Conservation (phyloP, 2,329 filamentous ascomycete species). For the Pseudomassariella vexata region DNA sequence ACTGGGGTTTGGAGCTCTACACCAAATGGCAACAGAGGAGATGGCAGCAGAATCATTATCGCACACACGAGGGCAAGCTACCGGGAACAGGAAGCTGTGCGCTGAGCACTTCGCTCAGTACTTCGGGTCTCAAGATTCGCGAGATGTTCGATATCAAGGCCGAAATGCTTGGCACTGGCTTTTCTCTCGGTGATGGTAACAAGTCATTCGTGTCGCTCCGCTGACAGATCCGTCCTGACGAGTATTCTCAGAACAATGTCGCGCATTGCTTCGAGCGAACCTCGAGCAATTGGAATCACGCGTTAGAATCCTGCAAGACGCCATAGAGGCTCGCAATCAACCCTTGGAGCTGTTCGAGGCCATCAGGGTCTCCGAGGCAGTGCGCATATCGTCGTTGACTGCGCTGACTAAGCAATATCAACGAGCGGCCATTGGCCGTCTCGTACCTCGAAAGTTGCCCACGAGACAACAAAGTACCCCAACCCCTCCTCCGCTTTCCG, state of each 20-base stretch:
- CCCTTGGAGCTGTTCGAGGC: conserved; percentile 27
- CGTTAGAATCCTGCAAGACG: conserved; percentile 19
- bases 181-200: conserved; percentile 29
- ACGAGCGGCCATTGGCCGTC: conserved; percentile 23
- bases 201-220: no score
- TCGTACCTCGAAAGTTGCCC: conserved; percentile 19
- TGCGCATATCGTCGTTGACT: conserved; percentile 22
- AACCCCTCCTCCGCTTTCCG: no score
- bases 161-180: conserved; percentile 28
- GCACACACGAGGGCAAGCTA: conserved; percentile 5
- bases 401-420: conserved; percentile 30
- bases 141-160: conserved; percentile 27
- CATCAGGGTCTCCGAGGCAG: conserved; percentile 27
- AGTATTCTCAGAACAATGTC: conserved; percentile 18
- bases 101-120: conserved; percentile 26
- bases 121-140: conserved; percentile 23
- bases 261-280: conserved; percentile 20
- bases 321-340: conserved; percentile 11
- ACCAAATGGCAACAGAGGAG: conserved; percentile 27
- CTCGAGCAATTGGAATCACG: conserved; percentile 21
- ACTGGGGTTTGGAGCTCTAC: conserved; percentile 25
- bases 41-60: conserved; percentile 27
- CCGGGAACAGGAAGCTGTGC: conserved; percentile 20
- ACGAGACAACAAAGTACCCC: no score
- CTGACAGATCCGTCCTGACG: conserved; percentile 1